Base-by-base conservation (phyloP, 2,329 filamentous ascomycete genomes). In the Phialemoniopsis sp. region DNA sequence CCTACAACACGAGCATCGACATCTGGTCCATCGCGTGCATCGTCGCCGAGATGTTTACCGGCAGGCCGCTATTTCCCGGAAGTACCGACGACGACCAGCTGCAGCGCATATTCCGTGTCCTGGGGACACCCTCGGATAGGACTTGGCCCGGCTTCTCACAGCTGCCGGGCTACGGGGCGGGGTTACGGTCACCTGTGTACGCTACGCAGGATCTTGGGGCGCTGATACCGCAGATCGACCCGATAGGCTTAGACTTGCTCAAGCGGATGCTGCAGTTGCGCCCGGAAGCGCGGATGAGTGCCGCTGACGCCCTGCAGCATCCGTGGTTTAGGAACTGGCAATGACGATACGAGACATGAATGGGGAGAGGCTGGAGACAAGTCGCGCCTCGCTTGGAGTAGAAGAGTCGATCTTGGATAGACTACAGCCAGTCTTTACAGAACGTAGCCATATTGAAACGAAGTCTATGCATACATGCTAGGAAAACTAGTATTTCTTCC, bases 1-100 rank as follows among this genome's bases (percentile, higher is more conserved):
- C 89, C 29, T 95, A 95, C 68, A 95, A 93, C 64, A 95, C 89
- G 14, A 91, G 87, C 64, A 95, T 95, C 58, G 89, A 95, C 55
- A 95, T 95, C 58, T 95, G 89, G 89, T 93, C 87, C 12, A 89
- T 89, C 6, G 89, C 89, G 38, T 95, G 90, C 60, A 95, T 95
- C 69, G 95, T 95, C 89, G 90, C 90, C 10, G 89, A 95, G 64
- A 94, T 95, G 87, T 95, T 93, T 62, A 95, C 89, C 0, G 89
- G 89, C 3, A 80, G 89, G n/a, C 89, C 89, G 2, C 75, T 95
- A 8, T 95, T 95, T 67, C 89, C 89, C 0, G 89, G 89, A 43
- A 95, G 89, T 4, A 95, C 90, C 28, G 95, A 95, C 58, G 90
- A 95, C 61, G 89, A 95, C 58, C 89, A 95, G 59, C 80, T 95